Percentiles rank a stretch among this genome's conserved stretches.
phyloP scores from a whole-genome alignment of 352 stramenopile genomes.

The Pythium vanterpoolii region DNA sequence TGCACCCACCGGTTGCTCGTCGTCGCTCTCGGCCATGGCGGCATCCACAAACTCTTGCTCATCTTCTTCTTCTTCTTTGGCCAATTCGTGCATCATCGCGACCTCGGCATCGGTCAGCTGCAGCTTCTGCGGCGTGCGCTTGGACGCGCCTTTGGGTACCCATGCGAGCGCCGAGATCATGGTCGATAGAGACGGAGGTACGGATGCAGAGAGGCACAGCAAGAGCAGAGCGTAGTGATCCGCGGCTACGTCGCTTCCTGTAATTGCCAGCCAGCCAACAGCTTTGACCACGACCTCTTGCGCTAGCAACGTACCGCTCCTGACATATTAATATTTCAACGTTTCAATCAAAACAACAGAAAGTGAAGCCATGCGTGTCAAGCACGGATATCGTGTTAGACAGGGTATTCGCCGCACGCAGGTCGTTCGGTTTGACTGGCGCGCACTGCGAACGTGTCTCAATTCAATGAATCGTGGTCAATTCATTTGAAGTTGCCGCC shows the following conservation, averaged over 20 bases:
- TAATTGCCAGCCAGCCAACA: slow-evolving; percentile 24
- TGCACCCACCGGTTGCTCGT: slow-evolving; percentile 16
- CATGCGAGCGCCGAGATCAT: slow-evolving; percentile 66
- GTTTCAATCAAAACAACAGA: not conserved
- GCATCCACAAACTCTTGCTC: slow-evolving; percentile 31
- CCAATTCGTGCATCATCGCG: slow-evolving; percentile 73
- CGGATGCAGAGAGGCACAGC: not conserved
- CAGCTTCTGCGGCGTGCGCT: slow-evolving; percentile 78
- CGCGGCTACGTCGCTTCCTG: slow-evolving; percentile 1
- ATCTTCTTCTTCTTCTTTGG: slow-evolving; percentile 67
- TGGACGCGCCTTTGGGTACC: slow-evolving; percentile 51
- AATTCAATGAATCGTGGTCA: slow-evolving; percentile 31
- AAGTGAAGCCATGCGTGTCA: slow-evolving; percentile 25
- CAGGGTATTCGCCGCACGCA: slow-evolving; percentile 10
- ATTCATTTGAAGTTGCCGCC: slow-evolving; percentile 21
- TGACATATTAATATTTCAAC: slow-evolving; percentile 18
- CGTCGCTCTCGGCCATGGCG: slow-evolving; percentile 47
- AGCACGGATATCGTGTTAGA: slow-evolving; percentile 8
- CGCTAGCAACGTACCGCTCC: slow-evolving; percentile 6
- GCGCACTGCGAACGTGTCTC: slow-evolving; percentile 1
- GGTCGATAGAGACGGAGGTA: not conserved
- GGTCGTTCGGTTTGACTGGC: slow-evolving; percentile 19
- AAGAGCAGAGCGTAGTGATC: not conserved
- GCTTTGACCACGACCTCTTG: slow-evolving; percentile 15
- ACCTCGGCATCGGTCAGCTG: slow-evolving; percentile 83